These are phyloP conservation scores for Gynostemma pentaphyllum DNA, from an alignment of 306 rosid genomes.

Conservation along the genomic window DNA sequence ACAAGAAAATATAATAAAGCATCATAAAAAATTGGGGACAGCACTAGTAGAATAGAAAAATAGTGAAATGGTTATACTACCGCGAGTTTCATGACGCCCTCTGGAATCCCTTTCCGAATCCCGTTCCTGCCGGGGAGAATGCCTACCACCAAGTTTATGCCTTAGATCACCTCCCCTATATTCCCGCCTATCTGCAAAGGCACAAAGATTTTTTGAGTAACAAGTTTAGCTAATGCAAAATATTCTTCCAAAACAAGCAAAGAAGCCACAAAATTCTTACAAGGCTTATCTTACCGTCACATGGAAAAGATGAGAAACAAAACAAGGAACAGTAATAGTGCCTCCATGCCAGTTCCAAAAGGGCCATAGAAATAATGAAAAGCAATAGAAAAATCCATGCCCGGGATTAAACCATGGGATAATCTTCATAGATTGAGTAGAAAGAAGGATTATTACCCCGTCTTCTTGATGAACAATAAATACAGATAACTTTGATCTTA, in stretches of 20 bases:
- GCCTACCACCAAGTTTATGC: constrained; percentile 66
- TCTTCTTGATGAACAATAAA: constrained; percentile 39
- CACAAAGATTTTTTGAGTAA: constrained; percentile 17
- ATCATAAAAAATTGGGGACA: neutral
- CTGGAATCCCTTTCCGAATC: constrained; percentile 55
- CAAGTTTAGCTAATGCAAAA: constrained; percentile 12
- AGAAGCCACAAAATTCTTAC: neutral
- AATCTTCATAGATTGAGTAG: constrained; percentile 33
- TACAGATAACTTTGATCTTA: constrained; percentile 26
- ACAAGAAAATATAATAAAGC: neutral
- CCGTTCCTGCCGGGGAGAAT: constrained; percentile 43
- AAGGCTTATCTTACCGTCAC: constrained; percentile 66
- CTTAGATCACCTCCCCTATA: constrained; percentile 62
- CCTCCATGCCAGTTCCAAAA: constrained; percentile 57
- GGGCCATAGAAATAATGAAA: constrained; percentile 31
- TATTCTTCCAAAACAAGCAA: constrained; percentile 6
- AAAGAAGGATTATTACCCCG: constrained; percentile 32
- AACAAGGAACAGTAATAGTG: constrained; percentile 52
- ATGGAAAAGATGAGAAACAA: constrained; percentile 62
- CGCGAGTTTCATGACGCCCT: constrained; percentile 38
- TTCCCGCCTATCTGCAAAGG: constrained; percentile 55
- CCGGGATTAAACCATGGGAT: constrained; percentile 43
- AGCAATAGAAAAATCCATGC: constrained; percentile 41
- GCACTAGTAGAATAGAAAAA: neutral
- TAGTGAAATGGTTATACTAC: constrained; percentile 29